phyloP scores from a whole-genome alignment of 2,329 filamentous ascomycete species.

The Colletotrichum musae region DNA sequence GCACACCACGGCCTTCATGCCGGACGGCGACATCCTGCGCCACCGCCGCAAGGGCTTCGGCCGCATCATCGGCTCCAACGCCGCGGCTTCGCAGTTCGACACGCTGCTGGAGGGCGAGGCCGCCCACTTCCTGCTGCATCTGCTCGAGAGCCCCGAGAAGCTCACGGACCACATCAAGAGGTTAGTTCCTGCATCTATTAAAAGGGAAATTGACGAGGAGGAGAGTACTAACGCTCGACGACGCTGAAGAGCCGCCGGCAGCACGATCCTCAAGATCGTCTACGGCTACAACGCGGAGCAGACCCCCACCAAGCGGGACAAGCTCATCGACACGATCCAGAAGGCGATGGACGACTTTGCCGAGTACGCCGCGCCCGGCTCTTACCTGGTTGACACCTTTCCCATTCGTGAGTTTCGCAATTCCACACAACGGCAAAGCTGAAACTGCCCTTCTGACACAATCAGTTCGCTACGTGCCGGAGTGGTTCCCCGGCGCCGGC shows the following conservation, averaged over 20 bases:
- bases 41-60: conserved; percentile 57
- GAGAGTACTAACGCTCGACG: too few species aligned
- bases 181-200: too few species aligned
- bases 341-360: conserved; percentile 35
- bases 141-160: too few species aligned
- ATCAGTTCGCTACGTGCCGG: conserved; percentile 45
- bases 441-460: background rate
- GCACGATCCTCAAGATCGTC: conserved; percentile 32
- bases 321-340: conserved; percentile 33
- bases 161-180: too few species aligned
- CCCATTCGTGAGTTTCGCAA: conserved; percentile 19
- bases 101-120: conserved; percentile 22
- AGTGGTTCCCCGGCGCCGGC: conserved; percentile 37
- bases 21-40: conserved; percentile 1
- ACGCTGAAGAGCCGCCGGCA: too few species aligned
- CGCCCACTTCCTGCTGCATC: too few species aligned
- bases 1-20: background rate
- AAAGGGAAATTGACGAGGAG: too few species aligned
- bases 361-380: conserved; percentile 22
- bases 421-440: accelerated
- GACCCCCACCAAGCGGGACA: conserved; percentile 14
- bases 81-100: conserved; percentile 56
- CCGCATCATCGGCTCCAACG: conserved; percentile 60
- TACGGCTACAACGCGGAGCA: conserved; percentile 40
- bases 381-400: conserved; percentile 38